A percentile compares a stretch with the other conserved stretches of the same genome.
phyloP scores from a whole-genome alignment of 2,329 filamentous ascomycete genomes.

The Beauveria bassiana region DNA sequence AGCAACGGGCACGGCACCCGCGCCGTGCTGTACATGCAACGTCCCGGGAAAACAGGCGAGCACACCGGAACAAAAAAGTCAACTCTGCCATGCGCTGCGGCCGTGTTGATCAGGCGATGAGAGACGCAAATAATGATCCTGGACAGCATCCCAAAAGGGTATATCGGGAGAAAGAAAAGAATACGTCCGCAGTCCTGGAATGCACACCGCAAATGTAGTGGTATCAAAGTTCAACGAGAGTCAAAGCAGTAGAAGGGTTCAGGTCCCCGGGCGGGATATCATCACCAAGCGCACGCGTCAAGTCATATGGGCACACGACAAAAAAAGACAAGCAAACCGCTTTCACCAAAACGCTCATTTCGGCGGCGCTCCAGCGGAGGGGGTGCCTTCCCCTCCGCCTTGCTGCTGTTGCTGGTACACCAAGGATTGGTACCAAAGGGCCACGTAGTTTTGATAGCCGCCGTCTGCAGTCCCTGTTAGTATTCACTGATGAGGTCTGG shows the following conservation, averaged over 20 bases:
- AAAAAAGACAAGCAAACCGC: not conserved
- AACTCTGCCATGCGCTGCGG: not conserved
- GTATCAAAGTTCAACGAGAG: not conserved
- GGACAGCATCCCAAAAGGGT: not conserved
- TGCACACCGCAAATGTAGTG: not conserved
- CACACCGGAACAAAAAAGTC: not conserved
- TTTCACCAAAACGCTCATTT: constrained; percentile 26
- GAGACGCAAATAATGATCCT: not conserved
- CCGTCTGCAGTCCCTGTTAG: constrained; percentile 47
- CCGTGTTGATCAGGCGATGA: not conserved
- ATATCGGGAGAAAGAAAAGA: not conserved
- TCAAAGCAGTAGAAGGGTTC: not conserved
- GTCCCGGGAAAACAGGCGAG: not conserved
- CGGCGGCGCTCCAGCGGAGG: constrained; percentile 24
- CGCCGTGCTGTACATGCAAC: not conserved
- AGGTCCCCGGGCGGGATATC: not conserved
- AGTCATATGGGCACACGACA: not conserved
- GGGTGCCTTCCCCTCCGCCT: constrained; percentile 25
- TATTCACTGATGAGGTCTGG: constrained; percentile 12
- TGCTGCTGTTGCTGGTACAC: constrained; percentile 36
- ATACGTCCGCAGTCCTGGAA: not conserved
- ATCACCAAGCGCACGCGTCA: not conserved
- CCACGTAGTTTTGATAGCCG: constrained; percentile 72
- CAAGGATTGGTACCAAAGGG: constrained; percentile 71
- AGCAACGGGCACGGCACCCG: not conserved